These are phyloP conservation scores for Jatropha podagrica DNA, from an alignment of 441 rosid genomes.

Conservation along the genomic window DNA sequence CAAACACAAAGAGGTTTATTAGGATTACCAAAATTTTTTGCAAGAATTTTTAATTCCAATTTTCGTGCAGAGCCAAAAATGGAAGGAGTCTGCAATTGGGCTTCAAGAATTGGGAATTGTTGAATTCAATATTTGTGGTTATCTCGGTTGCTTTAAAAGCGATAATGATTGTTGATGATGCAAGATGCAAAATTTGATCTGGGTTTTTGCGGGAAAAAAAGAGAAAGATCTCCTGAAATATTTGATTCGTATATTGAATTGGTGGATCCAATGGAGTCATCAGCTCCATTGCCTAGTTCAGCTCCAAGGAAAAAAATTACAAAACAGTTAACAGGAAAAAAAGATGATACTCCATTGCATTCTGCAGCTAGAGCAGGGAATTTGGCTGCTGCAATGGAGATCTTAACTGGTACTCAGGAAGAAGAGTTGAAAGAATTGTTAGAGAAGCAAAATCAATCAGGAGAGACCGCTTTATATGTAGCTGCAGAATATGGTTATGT, in stretches of 20 bases:
- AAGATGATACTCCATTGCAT: constrained; percentile 73
- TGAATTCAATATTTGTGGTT: background rate
- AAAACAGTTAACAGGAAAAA: constrained; percentile 78
- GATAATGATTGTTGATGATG: constrained; percentile 18
- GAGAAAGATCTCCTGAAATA: constrained; percentile 18
- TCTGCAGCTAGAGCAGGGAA: constrained; percentile 74
- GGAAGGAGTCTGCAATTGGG: constrained; percentile 27
- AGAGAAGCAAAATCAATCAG: constrained; percentile 75
- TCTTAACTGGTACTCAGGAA: constrained; percentile 38
- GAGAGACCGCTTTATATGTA: constrained; percentile 91
- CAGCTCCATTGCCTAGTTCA: constrained; percentile 24
- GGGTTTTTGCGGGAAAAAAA: constrained; percentile 37
- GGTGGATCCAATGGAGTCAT: constrained; percentile 39
- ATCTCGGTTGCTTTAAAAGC: constrained; percentile 8
- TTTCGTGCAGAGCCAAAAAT: constrained; percentile 15
- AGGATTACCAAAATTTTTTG: background rate
- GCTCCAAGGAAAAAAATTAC: constrained; percentile 63
- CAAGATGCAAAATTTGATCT: constrained; percentile 36
- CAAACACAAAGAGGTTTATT: background rate
- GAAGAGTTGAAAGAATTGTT: constrained; percentile 47
- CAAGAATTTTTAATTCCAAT: background rate
- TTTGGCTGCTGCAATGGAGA: constrained; percentile 44
- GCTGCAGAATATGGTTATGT: constrained; percentile 80
- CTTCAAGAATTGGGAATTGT: constrained; percentile 16
- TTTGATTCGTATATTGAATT: constrained; percentile 7